A percentile compares a stretch with the other conserved stretches of the same genome.
Evolutionary conservation across 164 flowering plant species (phyloP).

Genomic region (Berberis vulgaris): DNA sequence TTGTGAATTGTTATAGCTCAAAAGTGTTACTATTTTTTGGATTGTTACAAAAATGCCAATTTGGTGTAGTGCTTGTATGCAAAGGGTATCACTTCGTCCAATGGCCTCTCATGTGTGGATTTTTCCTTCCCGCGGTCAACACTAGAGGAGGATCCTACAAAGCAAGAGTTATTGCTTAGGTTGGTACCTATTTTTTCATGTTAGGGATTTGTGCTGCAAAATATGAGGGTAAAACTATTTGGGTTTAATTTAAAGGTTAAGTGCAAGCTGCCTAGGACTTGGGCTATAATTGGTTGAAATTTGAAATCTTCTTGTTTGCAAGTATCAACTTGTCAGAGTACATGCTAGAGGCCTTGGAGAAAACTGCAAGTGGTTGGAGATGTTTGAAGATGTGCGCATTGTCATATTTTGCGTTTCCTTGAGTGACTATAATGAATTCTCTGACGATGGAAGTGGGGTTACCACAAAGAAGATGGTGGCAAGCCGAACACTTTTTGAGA

Average conservation of each 20-base stretch:
- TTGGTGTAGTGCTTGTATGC: conserved; percentile 34
- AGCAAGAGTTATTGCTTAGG: conserved; percentile 67
- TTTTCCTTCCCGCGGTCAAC: conserved; percentile 61
- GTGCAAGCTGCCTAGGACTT: background rate
- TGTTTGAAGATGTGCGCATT: conserved; percentile 90
- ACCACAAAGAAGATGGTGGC: conserved; percentile 63
- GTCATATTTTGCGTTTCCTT: conserved; percentile 75
- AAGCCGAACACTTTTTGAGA: conserved; percentile 66
- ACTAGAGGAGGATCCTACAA: conserved; percentile 47
- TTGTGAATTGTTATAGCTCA: too few relatives aligned
- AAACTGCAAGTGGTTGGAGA: conserved; percentile 93
- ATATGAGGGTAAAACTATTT: background rate
- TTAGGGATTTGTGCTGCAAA: background rate
- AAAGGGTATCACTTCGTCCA: conserved; percentile 81
- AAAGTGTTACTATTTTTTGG: too few relatives aligned
- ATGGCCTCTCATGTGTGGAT: conserved; percentile 79
- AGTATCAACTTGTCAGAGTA: conserved; percentile 81
- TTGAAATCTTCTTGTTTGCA: conserved; percentile 18
- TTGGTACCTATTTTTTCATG: conserved; percentile 17
- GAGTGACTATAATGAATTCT: conserved; percentile 67
- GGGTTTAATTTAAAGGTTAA: background rate
- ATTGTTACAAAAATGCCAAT: too few relatives aligned
- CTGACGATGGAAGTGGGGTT: conserved; percentile 40
- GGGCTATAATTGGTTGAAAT: background rate
- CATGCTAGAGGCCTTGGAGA: conserved; percentile 74